phyloP scores from a whole-genome alignment of 2,329 filamentous ascomycete genomes.

The Hypoxylon sp. region DNA sequence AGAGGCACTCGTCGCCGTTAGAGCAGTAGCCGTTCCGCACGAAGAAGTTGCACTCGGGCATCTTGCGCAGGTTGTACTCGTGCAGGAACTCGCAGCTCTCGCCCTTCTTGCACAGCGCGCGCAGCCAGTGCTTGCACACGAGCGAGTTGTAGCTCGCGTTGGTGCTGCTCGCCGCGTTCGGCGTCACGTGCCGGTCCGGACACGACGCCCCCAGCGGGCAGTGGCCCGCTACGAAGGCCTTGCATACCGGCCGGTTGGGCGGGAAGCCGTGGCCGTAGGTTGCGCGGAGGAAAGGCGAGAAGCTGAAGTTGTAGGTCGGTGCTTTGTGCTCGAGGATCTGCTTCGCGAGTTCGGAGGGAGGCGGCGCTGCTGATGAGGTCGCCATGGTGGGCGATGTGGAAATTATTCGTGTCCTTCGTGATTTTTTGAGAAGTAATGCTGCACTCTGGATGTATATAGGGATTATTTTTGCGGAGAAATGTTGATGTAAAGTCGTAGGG shows the following conservation, averaged over 20 bases:
- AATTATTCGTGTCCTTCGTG: neutral
- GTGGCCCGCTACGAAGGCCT: conserved; percentile 86
- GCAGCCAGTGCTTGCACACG: conserved; percentile 99
- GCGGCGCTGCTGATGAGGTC: conserved; percentile 50
- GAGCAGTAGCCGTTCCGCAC: conserved; percentile 93
- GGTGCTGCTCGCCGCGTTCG: conserved; percentile 53
- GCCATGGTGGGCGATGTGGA: conserved; percentile 44
- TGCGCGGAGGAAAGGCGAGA: conserved; percentile 85
- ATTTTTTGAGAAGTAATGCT: neutral
- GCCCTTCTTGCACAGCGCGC: conserved; percentile 97
- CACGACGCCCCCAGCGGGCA: conserved; percentile 89
- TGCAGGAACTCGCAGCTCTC: conserved; percentile 97
- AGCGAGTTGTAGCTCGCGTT: conserved; percentile 79
- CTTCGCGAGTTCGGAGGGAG: conserved; percentile 55
- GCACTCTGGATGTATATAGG: neutral
- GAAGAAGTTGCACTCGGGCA: conserved; percentile 99
- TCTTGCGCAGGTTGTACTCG: conserved; percentile 97
- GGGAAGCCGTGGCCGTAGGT: conserved; percentile 89
- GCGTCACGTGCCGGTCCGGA: conserved; percentile 81
- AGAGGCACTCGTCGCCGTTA: conserved; percentile 96
- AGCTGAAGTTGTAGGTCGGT: conserved; percentile 79
- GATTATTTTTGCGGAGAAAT: neutral
- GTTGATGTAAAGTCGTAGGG: neutral
- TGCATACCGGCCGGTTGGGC: conserved; percentile 84
- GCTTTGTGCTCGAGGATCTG: conserved; percentile 71